A percentile compares a stretch with the other conserved stretches of the same genome.
Conservation (phyloP, 768 basidiomycete genomes). For the Cytidiella melzeri region DNA sequence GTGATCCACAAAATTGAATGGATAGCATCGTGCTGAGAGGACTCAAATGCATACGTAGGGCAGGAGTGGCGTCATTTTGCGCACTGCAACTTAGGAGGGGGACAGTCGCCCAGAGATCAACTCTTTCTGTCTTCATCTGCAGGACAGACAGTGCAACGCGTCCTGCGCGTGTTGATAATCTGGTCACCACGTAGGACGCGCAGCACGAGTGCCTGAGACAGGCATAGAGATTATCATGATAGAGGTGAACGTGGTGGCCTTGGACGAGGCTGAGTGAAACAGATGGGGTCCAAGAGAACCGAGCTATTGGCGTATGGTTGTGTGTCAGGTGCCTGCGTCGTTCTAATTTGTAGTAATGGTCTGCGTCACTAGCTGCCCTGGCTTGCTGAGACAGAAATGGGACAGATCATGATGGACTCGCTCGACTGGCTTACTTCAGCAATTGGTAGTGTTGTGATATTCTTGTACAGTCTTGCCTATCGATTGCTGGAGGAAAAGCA, state of each 20-base stretch:
- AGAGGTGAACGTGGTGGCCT: background rate
- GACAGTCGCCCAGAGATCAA: too few relatives aligned
- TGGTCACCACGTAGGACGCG: background rate
- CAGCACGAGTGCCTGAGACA: background rate
- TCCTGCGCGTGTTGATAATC: constrained; percentile 6
- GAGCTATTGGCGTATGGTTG: background rate
- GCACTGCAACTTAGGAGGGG: too few relatives aligned
- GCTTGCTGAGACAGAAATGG: background rate
- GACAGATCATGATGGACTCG: too few relatives aligned
- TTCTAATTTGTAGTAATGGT: background rate
- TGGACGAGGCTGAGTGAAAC: background rate
- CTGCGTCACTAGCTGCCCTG: background rate
- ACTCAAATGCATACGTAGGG: too few relatives aligned
- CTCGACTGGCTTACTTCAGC: too few relatives aligned
- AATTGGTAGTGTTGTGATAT: background rate
- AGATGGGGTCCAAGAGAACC: background rate
- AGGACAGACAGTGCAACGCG: constrained; percentile 3
- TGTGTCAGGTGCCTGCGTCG: background rate
- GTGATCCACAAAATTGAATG: too few relatives aligned
- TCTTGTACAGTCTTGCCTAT: background rate
- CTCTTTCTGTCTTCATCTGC: background rate
- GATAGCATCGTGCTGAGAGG: too few relatives aligned
- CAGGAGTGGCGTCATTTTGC: too few relatives aligned
- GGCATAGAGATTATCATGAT: background rate
- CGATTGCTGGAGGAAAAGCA: background rate